Evolutionary conservation across 164 flowering plant species (phyloP), one percentile per base, ranked within the genome.

Genomic region (Annona squamosa): DNA sequence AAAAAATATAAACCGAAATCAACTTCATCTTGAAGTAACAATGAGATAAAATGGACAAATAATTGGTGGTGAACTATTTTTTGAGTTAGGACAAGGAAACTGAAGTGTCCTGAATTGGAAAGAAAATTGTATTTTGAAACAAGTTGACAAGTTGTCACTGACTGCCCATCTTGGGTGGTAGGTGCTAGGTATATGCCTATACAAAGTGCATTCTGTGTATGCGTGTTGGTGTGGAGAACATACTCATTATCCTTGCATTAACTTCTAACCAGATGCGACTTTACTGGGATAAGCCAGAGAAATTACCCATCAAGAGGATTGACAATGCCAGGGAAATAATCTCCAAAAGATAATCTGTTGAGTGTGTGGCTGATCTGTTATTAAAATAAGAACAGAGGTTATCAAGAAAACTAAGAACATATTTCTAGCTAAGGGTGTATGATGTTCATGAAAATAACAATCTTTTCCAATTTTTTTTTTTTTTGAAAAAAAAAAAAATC

Each of bases 221-320:
- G 37, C 37, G 37, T 26, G 37, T 26, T 26, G 37, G 37, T 26
- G 37, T 26, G 37, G 37, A 26, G 37, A 26, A 26, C 37, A 16
- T 16, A 10, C 59, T 52, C 13, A 52, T 9, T 52, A 52, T 52
- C 13, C 59, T 9, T 10, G 59, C 13, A 52, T 52, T 52, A 16
- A 52, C 9, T 52, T 52, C 13, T 16, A 52, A 52, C 13, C 59
- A 52, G 59, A 9, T 52, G 59, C 0, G 59, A 16, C 59, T 66
- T 26, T 66, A 66, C 17, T 66, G n/a, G 63, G 65, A 57, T 43
- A 26, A 57, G 64, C 47, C 42, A 41, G 69, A 43, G 19, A 65
- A 5, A 65, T 79, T 85, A 90, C 91, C 95, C 86, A 81, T 90
- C 91, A 72, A 90, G 93, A 26, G 95, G 95, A 82, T 90, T 89